Percentiles rank a stretch among this genome's conserved stretches.
Conservation (phyloP, 2,329 filamentous ascomycete species). For the Corynespora cassiicola region DNA sequence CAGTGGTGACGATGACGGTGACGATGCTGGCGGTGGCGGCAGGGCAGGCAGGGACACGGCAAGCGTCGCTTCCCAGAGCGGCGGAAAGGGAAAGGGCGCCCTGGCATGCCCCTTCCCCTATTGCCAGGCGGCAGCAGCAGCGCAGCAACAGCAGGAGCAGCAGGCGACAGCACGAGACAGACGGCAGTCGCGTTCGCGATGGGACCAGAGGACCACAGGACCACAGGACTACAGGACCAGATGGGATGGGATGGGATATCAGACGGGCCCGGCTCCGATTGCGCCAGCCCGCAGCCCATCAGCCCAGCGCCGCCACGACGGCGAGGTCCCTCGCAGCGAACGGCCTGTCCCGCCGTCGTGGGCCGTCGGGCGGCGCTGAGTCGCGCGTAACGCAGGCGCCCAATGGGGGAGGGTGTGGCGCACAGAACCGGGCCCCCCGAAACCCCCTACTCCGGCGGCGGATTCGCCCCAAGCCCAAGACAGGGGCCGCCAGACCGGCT, state of each 20-base stretch:
- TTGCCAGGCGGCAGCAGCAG: too few species aligned
- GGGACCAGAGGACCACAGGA: constrained; percentile 3
- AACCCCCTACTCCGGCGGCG: constrained; percentile 11
- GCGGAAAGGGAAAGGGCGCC: not conserved
- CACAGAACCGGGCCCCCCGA: not conserved
- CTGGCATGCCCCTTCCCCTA: not conserved
- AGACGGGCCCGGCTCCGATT: constrained; percentile 3
- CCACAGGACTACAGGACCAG: constrained; percentile 1
- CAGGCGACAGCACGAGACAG: too few species aligned
- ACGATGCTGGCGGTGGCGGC: too few species aligned
- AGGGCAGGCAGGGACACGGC: too few species aligned
- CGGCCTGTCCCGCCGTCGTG: constrained; percentile 8
- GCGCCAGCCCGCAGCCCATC: not conserved
- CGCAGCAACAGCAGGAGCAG: too few species aligned
- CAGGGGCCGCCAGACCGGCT: constrained; percentile 19
- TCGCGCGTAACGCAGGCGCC: constrained; percentile 8
- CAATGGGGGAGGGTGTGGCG: constrained; percentile 10
- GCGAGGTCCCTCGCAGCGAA: constrained; percentile 2
- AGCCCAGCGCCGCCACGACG: too few species aligned
- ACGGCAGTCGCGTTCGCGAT: not conserved
- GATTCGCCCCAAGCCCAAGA: constrained; percentile 17
- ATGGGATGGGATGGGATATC: not conserved
- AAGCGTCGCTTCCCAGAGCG: too few species aligned
- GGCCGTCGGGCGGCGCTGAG: constrained; percentile 4
- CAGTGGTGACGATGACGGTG: too few species aligned